phyloP scores from a whole-genome alignment of 192 early-diverging fungal species.

The Entrophospora sp. region DNA sequence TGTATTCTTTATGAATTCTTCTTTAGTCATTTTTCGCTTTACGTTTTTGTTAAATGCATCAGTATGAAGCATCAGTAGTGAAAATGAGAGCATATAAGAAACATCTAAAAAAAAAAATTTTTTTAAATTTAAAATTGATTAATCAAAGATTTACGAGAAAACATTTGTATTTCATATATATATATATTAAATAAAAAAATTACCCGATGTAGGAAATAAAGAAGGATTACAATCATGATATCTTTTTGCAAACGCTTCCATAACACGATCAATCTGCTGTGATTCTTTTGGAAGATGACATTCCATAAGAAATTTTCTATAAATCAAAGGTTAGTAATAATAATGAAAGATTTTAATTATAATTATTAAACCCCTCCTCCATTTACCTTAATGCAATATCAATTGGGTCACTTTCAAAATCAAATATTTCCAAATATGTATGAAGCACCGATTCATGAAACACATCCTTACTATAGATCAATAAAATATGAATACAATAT shows the following conservation, averaged over 20 bases:
- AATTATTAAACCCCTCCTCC: too few species aligned
- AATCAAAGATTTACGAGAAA: too few species aligned
- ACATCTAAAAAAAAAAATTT: conserved; percentile 38
- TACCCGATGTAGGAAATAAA: conserved; percentile 46
- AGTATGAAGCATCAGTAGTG: conserved; percentile 73
- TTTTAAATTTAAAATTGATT: too few species aligned
- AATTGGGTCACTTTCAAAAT: conserved; percentile 52
- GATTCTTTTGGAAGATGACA: conserved; percentile 69
- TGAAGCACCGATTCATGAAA: conserved; percentile 49
- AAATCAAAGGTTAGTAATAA: too few species aligned
- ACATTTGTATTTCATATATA: too few species aligned
- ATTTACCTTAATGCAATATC: conserved; percentile 53
- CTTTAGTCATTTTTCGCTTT: conserved; percentile 70
- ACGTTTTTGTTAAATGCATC: conserved; percentile 80
- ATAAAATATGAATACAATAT: neutral
- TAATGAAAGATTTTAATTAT: too few species aligned
- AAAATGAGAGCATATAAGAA: conserved; percentile 70
- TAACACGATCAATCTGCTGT: conserved; percentile 76
- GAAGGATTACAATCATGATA: conserved; percentile 64
- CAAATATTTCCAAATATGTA: conserved; percentile 50
- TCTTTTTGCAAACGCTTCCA: conserved; percentile 61
- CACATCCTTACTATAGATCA: conserved; percentile 20
- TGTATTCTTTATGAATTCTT: conserved; percentile 64
- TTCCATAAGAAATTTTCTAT: conserved; percentile 60
- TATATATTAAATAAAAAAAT: neutral